Percentiles rank a stretch among this genome's conserved stretches.
phyloP scores from a whole-genome alignment of 1,284 basidiomycete species.

The Leucoagaricus sp. region DNA sequence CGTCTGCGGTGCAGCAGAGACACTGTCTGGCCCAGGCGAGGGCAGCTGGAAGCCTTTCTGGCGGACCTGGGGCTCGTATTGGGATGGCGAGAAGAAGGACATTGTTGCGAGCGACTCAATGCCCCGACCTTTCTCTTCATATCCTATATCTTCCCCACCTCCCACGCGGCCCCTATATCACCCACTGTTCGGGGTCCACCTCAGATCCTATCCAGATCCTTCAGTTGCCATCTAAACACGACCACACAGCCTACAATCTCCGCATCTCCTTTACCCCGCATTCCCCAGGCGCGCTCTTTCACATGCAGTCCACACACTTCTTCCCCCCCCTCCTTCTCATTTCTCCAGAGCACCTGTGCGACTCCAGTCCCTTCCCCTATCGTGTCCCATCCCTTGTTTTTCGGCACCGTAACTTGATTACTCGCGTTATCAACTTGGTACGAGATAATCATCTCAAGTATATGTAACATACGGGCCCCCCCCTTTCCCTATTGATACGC shows the following conservation, averaged over 20 bases:
- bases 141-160: conserved; percentile 2
- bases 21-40: conserved; percentile 9
- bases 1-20: not conserved
- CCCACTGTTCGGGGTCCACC: conserved; percentile 5
- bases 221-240: not conserved
- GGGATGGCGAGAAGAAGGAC: conserved; percentile 19
- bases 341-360: not conserved
- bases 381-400: not conserved
- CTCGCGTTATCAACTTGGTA: not conserved
- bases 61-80: conserved; percentile 20
- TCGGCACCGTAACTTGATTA: not conserved
- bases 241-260: conserved; percentile 9
- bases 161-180: conserved; percentile 8
- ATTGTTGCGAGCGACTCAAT: too few relatives aligned
- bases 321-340: not conserved
- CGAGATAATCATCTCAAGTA: not conserved
- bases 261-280: conserved; percentile 14
- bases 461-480: not conserved
- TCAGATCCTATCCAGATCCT: conserved; percentile 1
- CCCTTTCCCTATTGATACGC: not conserved
- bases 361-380: not conserved
- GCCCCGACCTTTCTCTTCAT: too few relatives aligned
- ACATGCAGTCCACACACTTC: not conserved
- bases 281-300: conserved; percentile 6
- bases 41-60: conserved; percentile 20